Evolutionary conservation across 306 rosid species (phyloP), one percentile per base, ranked within the genome.

Genomic region (Vigna angularis): DNA sequence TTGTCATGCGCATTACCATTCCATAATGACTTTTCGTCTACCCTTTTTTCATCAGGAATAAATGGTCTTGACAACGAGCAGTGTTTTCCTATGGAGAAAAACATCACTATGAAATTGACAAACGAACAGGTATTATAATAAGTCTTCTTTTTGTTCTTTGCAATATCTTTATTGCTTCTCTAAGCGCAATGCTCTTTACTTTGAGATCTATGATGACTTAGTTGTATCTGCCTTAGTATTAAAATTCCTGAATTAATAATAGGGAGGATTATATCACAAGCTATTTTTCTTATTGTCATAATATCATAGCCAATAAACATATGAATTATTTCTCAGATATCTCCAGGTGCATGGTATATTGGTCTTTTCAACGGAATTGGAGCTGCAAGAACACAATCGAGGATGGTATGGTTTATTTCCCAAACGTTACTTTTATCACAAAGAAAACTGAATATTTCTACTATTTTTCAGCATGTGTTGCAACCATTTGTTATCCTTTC

Each of bases 311-410:
- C 49, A 72, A 40, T 78, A 70, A 86, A 79, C 63, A 58, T 47
- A 55, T 71, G 52, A 73, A 50, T 56, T 83, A 32, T 79, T 82
- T 49, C 87, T 81, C 89, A 95, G 99, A 93, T 95, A 87, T 83
- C 97, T 86, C 88, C 98, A 80, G 99, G 99, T 67, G 93, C 86
- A 78, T 95, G 97, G 94, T 93, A 91, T 82, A 87, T 95, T 61
- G 99, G 99, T 75, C 86, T 95, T 73, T 95, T 95, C 90, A 95
- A 95, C 58, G 99, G 99, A 78, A 84, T 93, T 70, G 99, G 98
- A 82, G 71, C 90, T 55, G 64, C 90, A 56, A 88, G 98, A 83
- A 89, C 99, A 32, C 99, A 95, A 71, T 90, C 97, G 6, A 95
- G 91, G 84, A 95, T 95, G 99, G 98, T 95, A 90, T 51, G 76